A percentile compares a stretch with the other conserved stretches of the same genome.
Conservation (phyloP, 2,329 filamentous ascomycete species). For the Trichoderma guizhouense region DNA sequence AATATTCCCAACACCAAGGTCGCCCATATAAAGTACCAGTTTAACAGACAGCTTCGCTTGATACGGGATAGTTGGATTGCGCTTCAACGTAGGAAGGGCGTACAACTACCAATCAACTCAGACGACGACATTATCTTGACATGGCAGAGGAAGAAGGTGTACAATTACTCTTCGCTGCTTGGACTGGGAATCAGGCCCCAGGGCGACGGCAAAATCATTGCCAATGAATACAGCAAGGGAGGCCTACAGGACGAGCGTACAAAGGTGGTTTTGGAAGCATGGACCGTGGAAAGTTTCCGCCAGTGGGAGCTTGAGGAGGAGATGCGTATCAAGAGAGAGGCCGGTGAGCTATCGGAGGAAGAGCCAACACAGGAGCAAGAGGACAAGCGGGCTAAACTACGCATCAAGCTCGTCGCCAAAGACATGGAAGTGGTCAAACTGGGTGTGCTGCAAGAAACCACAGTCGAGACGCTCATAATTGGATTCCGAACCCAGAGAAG, state of each 20-base stretch:
- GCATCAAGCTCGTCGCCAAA: conserved; percentile 53
- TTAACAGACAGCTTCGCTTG: conserved; percentile 64
- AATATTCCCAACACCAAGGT: conserved; percentile 57
- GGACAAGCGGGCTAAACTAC: conserved; percentile 39
- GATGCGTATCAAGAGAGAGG: conserved; percentile 41
- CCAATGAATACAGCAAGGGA: conserved; percentile 34
- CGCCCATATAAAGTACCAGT: conserved; percentile 58
- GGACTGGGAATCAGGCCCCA: conserved; percentile 59
- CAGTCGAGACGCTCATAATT: conserved; percentile 58
- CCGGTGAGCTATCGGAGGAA: conserved; percentile 39
- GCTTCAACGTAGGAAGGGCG: conserved; percentile 48
- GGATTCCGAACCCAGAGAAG: conserved; percentile 56
- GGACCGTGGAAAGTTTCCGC: conserved; percentile 63
- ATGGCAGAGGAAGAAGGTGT: conserved; percentile 71
- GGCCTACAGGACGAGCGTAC: conserved; percentile 50
- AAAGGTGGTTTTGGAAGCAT: conserved; percentile 72
- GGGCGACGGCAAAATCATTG: conserved; percentile 40
- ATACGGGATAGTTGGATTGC: conserved; percentile 68
- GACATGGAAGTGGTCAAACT: conserved; percentile 49
- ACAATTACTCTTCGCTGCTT: conserved; percentile 69
- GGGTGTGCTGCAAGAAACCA: conserved; percentile 52
- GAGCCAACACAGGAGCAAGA: conserved; percentile 24
- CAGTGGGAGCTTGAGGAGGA: conserved; percentile 49
- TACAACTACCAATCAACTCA: conserved; percentile 37
- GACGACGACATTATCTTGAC: conserved; percentile 67